Percentiles rank a stretch among this genome's conserved stretches.
Conservation (phyloP, 2,329 filamentous ascomycete species). For the Arthroderma sp. region DNA sequence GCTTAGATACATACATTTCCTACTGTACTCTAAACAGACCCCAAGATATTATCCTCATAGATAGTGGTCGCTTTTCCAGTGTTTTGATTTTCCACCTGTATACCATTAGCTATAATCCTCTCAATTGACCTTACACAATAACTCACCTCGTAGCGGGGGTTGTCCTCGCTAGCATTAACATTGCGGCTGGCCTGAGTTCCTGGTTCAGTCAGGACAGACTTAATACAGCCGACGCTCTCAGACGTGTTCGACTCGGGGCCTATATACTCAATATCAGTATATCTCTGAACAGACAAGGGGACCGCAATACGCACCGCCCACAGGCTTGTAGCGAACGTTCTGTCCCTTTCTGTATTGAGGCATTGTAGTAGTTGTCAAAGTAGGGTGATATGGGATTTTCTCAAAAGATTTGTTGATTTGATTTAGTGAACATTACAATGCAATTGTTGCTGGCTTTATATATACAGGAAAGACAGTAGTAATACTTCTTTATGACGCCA, state of each 20-base stretch:
- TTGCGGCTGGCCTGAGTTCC: conserved; percentile 22
- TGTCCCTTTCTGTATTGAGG: conserved; percentile 15
- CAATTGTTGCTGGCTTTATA: neutral
- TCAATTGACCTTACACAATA: neutral
- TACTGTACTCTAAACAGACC: conserved; percentile 1
- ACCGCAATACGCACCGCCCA: conserved; percentile 22
- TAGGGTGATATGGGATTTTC: neutral
- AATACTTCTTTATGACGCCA: neutral
- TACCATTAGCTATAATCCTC: neutral
- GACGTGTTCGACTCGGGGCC: conserved; percentile 25
- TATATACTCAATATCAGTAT: conserved; percentile 9
- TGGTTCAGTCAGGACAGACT: conserved; percentile 23
- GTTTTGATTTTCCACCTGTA: conserved; percentile 10
- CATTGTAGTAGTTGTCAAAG: conserved; percentile 3
- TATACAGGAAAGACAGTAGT: neutral
- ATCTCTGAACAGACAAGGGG: neutral
- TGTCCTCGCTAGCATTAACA: conserved; percentile 23
- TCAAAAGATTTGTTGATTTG: neutral
- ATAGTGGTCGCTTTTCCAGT: conserved; percentile 10
- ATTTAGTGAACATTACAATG: neutral
- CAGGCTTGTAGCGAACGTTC: conserved; percentile 27
- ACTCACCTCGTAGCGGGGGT: conserved; percentile 28
- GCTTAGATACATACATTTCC: too few relatives aligned
- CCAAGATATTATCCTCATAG: conserved; percentile 12
- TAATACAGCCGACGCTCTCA: conserved; percentile 24